A percentile compares a stretch with the other conserved stretches of the same genome.
phyloP scores from a whole-genome alignment of 371 early-diverging fungal species.

The Funneliformis caledonium region DNA sequence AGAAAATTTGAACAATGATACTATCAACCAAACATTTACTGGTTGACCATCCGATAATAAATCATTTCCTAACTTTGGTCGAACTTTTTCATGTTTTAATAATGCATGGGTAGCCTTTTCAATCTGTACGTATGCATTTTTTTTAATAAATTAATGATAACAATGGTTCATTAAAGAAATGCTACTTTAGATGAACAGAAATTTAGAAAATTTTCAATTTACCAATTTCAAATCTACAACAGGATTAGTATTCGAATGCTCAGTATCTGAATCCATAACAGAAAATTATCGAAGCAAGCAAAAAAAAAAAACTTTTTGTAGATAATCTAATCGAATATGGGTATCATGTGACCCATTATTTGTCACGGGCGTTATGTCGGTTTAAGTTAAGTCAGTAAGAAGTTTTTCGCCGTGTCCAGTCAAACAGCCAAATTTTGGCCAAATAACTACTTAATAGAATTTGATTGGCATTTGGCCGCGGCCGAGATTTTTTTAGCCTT shows the following conservation, averaged over 20 bases:
- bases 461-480: too few species aligned
- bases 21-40: constrained; percentile 56
- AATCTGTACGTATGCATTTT: neutral
- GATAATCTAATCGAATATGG: too few species aligned
- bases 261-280: neutral
- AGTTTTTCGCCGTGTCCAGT: too few species aligned
- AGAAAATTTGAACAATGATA: constrained; percentile 65
- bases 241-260: neutral
- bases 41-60: neutral
- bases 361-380: too few species aligned
- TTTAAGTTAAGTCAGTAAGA: too few species aligned
- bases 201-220: neutral
- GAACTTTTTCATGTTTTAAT: neutral
- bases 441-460: too few species aligned
- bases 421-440: too few species aligned
- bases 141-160: too few species aligned
- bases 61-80: neutral
- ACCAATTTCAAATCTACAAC: neutral
- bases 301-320: too few species aligned
- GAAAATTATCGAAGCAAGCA: too few species aligned
- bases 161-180: neutral
- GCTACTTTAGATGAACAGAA: neutral
- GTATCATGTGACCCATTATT: too few species aligned
- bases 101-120: neutral
- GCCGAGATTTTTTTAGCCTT: too few species aligned